Evolutionary conservation across 1,139 yeast genomes (phyloP), one percentile per base, ranked within the genome.

Genomic region (Sugiyamaella japonica): DNA sequence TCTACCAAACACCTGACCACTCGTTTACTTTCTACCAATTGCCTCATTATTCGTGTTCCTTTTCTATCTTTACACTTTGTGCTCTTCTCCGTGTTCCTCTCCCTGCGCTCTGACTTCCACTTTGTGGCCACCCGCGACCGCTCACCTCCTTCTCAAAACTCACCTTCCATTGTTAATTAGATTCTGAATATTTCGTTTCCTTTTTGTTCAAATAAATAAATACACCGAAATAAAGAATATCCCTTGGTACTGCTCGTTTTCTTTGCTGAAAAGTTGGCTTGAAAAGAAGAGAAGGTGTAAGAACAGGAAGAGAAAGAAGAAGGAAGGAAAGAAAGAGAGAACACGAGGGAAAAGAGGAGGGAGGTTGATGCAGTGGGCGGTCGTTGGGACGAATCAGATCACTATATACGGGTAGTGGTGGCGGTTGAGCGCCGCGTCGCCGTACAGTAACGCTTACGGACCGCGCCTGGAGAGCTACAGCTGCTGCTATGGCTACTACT

Each of bases 151-250:
- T 6, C 25, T 20, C 25, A 20, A 6, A 4, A 59, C 64, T 56
- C 49, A 59, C 64, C 64, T 61, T 60, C 64, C 63, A 61, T 61
- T 60, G 55, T 54, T 36, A 48, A 36, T 50, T 47, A 13, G 32
- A 45, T 17, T 36, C 25, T 36, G 31, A 36, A 37, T 12, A 16
- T 38, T 36, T 45, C n/a, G 15, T 29, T 45, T 45, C 23, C 49
- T 44, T 31, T 44, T 46, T 28, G 20, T 17, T 34, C 38, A 12
- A 48, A 45, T 53, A 44, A 50, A 53, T 53, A 51, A 53, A 45
- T 53, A 53, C 56, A 56, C 53, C 51, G 51, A 47, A 47, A 29
- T 47, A 41, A 39, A 43, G 49, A 28, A 48, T 41, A 53, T 42
- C 34, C 29, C 28, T 40, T 44, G 46, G 47, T 53, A 47, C 53